phyloP scores from a whole-genome alignment of 2,329 filamentous ascomycete genomes.

The Dryadomyces quercivorus region DNA sequence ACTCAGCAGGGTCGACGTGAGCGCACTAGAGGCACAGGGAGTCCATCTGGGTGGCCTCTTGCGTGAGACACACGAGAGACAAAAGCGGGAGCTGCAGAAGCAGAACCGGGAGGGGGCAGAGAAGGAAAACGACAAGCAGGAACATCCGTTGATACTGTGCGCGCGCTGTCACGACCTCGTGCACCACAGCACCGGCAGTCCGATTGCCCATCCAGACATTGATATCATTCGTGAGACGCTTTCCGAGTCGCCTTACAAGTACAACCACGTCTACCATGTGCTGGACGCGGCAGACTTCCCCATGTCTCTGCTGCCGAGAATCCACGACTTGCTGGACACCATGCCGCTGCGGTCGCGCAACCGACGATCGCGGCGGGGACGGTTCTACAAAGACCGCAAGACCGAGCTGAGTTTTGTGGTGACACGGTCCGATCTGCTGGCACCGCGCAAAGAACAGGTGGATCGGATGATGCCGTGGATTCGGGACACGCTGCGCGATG shows the following conservation, averaged over 20 bases:
- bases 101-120: background rate
- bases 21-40: conserved; percentile 26
- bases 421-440: conserved; percentile 76
- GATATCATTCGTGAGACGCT: conserved; percentile 75
- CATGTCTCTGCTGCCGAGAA: conserved; percentile 73
- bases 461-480: conserved; percentile 80
- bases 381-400: conserved; percentile 54
- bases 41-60: conserved; percentile 29
- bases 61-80: background rate
- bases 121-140: background rate
- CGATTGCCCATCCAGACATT: conserved; percentile 71
- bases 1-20: conserved; percentile 28
- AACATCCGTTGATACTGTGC: conserved; percentile 49
- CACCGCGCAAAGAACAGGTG: conserved; percentile 71
- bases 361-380: conserved; percentile 55
- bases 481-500: conserved; percentile 61
- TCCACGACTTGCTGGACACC: conserved; percentile 58
- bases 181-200: conserved; percentile 58
- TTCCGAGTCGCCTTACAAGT: conserved; percentile 73
- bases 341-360: conserved; percentile 70
- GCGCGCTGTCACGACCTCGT: conserved; percentile 75
- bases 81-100: background rate
- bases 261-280: conserved; percentile 92
- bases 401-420: conserved; percentile 84
- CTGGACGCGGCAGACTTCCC: conserved; percentile 95